phyloP scores from a whole-genome alignment of 2,329 filamentous ascomycete species.

The Aspergillus ruber region DNA sequence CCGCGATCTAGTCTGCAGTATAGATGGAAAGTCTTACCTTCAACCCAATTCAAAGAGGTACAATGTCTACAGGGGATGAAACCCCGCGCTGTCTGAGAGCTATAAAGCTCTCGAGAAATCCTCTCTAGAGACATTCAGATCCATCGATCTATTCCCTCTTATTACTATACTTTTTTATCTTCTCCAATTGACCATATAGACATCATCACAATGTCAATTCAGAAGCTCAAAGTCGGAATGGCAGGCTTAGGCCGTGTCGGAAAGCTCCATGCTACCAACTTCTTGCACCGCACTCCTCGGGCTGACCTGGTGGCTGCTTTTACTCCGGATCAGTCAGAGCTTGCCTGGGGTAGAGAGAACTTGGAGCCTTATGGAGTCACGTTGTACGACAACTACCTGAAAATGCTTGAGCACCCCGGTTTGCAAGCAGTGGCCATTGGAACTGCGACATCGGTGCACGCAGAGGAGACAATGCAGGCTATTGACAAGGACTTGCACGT shows the following conservation, averaged over 20 bases:
- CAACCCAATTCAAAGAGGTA: background rate
- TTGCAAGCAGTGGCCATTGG: slow-evolving; percentile 50
- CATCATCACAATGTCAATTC: slow-evolving; percentile 13
- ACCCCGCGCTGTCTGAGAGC: background rate
- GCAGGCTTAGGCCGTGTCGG: slow-evolving; percentile 43
- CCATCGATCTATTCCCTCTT: background rate
- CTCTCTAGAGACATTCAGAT: slow-evolving; percentile 1
- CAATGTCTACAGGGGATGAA: slow-evolving; percentile 1
- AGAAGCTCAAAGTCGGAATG: slow-evolving; percentile 34
- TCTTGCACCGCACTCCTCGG: slow-evolving; percentile 39
- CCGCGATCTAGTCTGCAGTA: background rate
- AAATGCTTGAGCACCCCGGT: slow-evolving; percentile 47
- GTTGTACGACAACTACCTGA: slow-evolving; percentile 47
- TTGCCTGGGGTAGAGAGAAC: slow-evolving; percentile 43
- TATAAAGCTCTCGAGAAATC: slow-evolving; percentile 1
- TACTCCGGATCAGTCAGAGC: slow-evolving; percentile 37
- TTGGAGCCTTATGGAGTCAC: slow-evolving; percentile 45
- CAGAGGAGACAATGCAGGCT: slow-evolving; percentile 50
- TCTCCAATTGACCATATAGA: background rate
- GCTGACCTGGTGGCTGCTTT: slow-evolving; percentile 44
- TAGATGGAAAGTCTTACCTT: background rate
- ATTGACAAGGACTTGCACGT: slow-evolving; percentile 49
- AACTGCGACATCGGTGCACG: slow-evolving; percentile 49
- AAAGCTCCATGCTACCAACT: slow-evolving; percentile 42
- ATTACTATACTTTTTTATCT: background rate